A percentile compares a stretch with the other conserved stretches of the same genome.
Evolutionary conservation across 768 basidiomycete genomes (phyloP).

Genomic region (Chalciporus piperatus): DNA sequence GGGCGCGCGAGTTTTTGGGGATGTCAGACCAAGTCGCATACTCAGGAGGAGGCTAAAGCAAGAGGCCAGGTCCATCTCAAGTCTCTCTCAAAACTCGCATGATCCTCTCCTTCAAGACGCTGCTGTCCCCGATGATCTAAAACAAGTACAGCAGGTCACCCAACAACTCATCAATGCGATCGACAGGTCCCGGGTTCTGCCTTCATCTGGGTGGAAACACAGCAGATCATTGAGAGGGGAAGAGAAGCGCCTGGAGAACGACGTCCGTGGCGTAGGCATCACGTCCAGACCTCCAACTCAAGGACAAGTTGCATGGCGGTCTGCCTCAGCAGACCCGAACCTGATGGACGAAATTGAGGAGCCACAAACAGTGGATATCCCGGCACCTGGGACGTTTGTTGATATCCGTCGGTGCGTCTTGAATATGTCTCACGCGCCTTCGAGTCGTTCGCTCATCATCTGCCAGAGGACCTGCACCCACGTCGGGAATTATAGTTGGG

Average conservation of each 20-base stretch:
- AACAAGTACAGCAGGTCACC: slow-evolving; percentile 19
- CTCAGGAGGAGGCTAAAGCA: slow-evolving; percentile 8
- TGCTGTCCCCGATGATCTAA: slow-evolving; percentile 2
- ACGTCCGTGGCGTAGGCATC: slow-evolving; percentile 11
- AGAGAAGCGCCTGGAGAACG: slow-evolving; percentile 36
- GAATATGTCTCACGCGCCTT: not conserved
- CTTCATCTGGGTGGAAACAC: slow-evolving; percentile 36
- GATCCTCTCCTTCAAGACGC: not conserved
- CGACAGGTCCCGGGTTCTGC: slow-evolving; percentile 22
- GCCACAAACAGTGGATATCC: slow-evolving; percentile 15
- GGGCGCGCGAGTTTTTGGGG: slow-evolving; percentile 18
- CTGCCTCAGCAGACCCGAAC: slow-evolving; percentile 14
- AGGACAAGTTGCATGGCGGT: slow-evolving; percentile 25
- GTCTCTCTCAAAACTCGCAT: not conserved
- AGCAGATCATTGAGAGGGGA: slow-evolving; percentile 35
- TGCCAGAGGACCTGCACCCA: slow-evolving; percentile 17
- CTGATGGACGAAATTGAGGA: slow-evolving; percentile 15
- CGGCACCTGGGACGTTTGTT: slow-evolving; percentile 47
- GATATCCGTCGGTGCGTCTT: slow-evolving; percentile 48
- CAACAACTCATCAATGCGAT: slow-evolving; percentile 35
- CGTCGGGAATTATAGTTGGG: slow-evolving; percentile 29
- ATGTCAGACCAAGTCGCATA: slow-evolving; percentile 14
- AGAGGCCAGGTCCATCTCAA: not conserved
- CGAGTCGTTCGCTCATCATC: slow-evolving; percentile 7
- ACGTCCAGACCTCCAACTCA: slow-evolving; percentile 21